Evolutionary conservation across 2,329 filamentous ascomycete species (phyloP).

Genomic region (Fusarium acutatum): DNA sequence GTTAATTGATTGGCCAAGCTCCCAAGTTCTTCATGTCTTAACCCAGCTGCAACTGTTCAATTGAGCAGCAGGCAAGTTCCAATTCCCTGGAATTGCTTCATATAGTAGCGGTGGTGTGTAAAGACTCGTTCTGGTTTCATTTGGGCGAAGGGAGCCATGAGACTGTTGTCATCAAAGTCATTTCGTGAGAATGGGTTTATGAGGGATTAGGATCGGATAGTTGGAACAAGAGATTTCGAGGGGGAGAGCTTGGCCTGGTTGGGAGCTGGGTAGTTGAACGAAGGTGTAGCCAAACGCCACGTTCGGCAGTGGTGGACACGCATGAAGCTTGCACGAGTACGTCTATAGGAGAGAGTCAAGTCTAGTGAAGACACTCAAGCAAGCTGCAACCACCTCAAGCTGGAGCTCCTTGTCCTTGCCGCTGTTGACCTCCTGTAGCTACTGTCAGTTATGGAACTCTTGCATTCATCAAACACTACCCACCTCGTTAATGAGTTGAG

Average conservation of each 20-base stretch:
- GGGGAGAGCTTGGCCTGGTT: constrained; percentile 25
- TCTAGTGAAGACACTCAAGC: constrained; percentile 95
- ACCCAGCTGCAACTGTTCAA: constrained; percentile 4
- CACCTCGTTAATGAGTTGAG: constrained; percentile 82
- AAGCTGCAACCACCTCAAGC: constrained; percentile 95
- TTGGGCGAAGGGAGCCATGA: constrained; percentile 7
- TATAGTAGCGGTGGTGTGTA: constrained; percentile 16
- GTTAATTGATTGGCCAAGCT: constrained; percentile 18
- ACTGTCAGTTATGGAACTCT: constrained; percentile 22
- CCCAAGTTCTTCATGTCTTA: constrained; percentile 3
- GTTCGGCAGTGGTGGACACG: constrained; percentile 17
- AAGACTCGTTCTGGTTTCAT: constrained; percentile 5
- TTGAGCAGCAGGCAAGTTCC: constrained; percentile 17
- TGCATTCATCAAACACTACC: constrained; percentile 27
- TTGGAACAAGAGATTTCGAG: constrained; percentile 22
- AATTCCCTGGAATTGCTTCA: constrained; percentile 29
- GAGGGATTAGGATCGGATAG: constrained; percentile 21
- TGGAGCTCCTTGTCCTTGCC: constrained; percentile 95
- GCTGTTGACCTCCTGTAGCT: constrained; percentile 75
- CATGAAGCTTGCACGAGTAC: background rate
- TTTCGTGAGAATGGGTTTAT: constrained; percentile 20
- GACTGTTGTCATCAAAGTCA: constrained; percentile 27
- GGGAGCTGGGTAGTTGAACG: constrained; percentile 31
- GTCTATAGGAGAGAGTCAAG: constrained; percentile 90
- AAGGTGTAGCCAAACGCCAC: constrained; percentile 19